Percentiles rank a stretch among this genome's conserved stretches.
These are phyloP conservation scores for Fusarium coicis DNA, from an alignment of 2,329 filamentous ascomycete genomes.

Conservation along the genomic window DNA sequence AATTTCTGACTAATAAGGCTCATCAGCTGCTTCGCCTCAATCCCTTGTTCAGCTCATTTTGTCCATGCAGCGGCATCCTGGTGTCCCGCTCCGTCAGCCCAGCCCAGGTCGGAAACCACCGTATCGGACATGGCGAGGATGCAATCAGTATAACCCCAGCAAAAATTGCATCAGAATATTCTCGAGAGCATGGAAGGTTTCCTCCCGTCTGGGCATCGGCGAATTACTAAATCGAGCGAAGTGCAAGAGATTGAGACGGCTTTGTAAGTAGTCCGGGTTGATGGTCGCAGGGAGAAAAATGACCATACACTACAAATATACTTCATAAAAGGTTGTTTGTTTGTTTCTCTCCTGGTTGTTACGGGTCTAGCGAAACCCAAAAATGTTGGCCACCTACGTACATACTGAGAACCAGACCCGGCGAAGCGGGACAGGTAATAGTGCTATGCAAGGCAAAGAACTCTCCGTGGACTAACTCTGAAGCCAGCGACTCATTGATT, in stretches of 20 bases:
- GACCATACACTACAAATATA: constrained; percentile 12
- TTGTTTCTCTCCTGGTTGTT: constrained; percentile 12
- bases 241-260: constrained; percentile 11
- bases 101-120: constrained; percentile 21
- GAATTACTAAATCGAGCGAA: not conserved
- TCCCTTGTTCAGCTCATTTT: constrained; percentile 32
- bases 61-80: constrained; percentile 14
- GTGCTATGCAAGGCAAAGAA: constrained; percentile 38
- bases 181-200: not conserved
- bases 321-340: constrained; percentile 15
- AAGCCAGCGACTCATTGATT: constrained; percentile 20
- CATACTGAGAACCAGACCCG: constrained; percentile 7
- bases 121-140: constrained; percentile 30
- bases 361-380: constrained; percentile 33
- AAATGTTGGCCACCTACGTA: constrained; percentile 5
- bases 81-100: constrained; percentile 16
- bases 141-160: constrained; percentile 14
- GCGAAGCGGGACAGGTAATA: constrained; percentile 33
- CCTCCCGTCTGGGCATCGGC: not conserved
- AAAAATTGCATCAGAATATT: constrained; percentile 1
- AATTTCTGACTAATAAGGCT: constrained; percentile 6
- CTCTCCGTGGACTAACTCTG: constrained; percentile 23
- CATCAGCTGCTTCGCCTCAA: constrained; percentile 27
- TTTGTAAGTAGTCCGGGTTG: not conserved
- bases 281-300: constrained; percentile 16